These are phyloP conservation scores for Trametes coccinea DNA, from an alignment of 768 basidiomycete species.

Conservation along the genomic window DNA sequence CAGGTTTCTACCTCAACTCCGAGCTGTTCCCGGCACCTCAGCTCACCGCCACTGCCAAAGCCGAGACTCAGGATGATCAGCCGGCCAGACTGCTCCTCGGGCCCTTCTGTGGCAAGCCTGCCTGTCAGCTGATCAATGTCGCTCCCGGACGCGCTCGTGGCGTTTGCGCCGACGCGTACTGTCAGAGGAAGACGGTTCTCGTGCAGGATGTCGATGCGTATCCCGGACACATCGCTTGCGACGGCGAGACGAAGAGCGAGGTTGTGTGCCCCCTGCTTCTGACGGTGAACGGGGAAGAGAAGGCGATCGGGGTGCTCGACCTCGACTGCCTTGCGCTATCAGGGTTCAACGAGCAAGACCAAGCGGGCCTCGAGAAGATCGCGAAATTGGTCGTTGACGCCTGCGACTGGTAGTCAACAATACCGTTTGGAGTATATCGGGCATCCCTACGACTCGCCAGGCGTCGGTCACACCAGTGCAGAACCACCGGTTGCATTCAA, in stretches of 20 bases:
- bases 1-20: conserved; percentile 86
- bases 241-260: conserved; percentile 87
- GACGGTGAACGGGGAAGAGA: conserved; percentile 12
- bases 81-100: conserved; percentile 58
- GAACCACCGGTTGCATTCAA: neutral
- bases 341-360: conserved; percentile 80
- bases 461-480: neutral
- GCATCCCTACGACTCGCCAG: neutral
- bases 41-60: conserved; percentile 14
- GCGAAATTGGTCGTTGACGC: conserved; percentile 59
- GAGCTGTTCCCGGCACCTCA: conserved; percentile 56
- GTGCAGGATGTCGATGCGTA: conserved; percentile 78
- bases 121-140: conserved; percentile 79
- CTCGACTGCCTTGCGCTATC: conserved; percentile 74
- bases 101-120: conserved; percentile 90
- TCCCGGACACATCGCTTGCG: conserved; percentile 94
- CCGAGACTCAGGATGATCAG: conserved; percentile 11
- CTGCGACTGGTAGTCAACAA: conserved; percentile 59
- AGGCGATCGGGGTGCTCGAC: conserved; percentile 60
- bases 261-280: conserved; percentile 76
- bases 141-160: conserved; percentile 57
- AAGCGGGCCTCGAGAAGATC: conserved; percentile 73
- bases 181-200: conserved; percentile 55
- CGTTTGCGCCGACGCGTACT: conserved; percentile 83
- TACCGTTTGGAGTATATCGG: neutral